Percentiles rank a stretch among this genome's conserved stretches.
Conservation (phyloP, 2,329 filamentous ascomycete genomes). For the Ophiosphaerella korrae region DNA sequence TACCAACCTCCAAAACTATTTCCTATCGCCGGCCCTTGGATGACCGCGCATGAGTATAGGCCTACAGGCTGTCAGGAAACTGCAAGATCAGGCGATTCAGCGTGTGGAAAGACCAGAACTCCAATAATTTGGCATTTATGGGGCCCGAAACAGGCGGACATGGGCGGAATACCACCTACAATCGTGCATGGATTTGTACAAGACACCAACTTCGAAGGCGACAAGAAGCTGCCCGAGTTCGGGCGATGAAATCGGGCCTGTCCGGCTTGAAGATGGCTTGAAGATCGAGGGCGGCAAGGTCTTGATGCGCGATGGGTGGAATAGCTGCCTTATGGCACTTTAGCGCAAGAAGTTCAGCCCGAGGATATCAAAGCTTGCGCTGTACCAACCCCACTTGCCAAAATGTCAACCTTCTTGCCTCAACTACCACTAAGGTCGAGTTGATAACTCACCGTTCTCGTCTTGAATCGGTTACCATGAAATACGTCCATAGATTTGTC, state of each 20-base stretch:
- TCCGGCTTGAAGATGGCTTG: conserved; percentile 5
- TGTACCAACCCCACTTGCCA: no score
- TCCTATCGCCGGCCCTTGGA: conserved; percentile 53
- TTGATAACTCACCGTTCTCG: no score
- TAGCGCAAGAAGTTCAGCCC: not conserved
- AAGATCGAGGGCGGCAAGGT: conserved; percentile 3
- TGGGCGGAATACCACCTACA: conserved; percentile 3
- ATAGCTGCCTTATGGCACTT: not conserved
- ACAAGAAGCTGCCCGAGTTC: not conserved
- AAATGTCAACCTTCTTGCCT: no score
- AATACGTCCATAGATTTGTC: no score
- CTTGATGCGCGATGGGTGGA: conserved; percentile 6
- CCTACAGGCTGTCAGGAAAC: not conserved
- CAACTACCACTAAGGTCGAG: no score
- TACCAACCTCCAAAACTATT: conserved; percentile 62
- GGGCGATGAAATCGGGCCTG: conserved; percentile 2
- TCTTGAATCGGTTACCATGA: no score
- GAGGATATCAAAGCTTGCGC: conserved; percentile 1
- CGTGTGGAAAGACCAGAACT: not conserved
- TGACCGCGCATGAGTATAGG: conserved; percentile 3
- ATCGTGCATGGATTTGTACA: conserved; percentile 3
- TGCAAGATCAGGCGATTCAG: not conserved
- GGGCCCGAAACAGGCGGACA: not conserved
- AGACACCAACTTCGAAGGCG: conserved; percentile 7
- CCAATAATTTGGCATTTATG: not conserved